Base-by-base conservation (phyloP, 1,139 yeast genomes). In the Saccharomyces hybrid region DNA sequence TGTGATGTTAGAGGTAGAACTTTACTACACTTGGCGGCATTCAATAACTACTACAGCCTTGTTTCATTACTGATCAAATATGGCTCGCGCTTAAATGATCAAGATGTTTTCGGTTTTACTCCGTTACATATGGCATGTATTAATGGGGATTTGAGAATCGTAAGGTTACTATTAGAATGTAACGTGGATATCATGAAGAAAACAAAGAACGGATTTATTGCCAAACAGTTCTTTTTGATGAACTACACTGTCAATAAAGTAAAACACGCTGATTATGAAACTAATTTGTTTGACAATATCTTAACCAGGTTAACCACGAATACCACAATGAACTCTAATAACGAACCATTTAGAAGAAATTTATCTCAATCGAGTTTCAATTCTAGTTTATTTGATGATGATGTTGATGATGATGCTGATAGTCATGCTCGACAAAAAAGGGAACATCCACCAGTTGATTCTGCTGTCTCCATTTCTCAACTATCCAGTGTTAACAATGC, bases 81-180 rank as follows among this genome's bases (percentile, higher is more conserved):
- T 64, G 97, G 97, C 4, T 91, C 95, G 32, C 80, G 88, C 63
- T 77, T 86, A 50, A 95, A 89, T 67, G 72, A 78, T 41, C 80
- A 80, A 61, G 98, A 91, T 68, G 76, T 78, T 50, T 88, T 85
- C 67, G 97, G 96, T 1, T 80, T 83, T 60, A 85, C 96, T 0
- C 95, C 98, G 11, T 74, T 93, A 55, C 96, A 90, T 70, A 83
- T 86, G 66, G 96, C 97, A 0, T 82, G 91, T 25, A 71, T 90
- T 63, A 75, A 79, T 60, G 96, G 96, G 14, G 80, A 85, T 64
- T 73, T 87, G 50, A 81, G 79, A 49, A 75, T 84, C 4, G 58
- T 61, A 23, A 53, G 56, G 28, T 23, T 59, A 38, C 57, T 63
- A 56, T 20, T 57, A 56, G 49, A 51, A 54, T 83, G 86, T 68